These are phyloP conservation scores for Tetrapisispora phaffii DNA, from an alignment of 805 yeast genomes.

Conservation along the genomic window DNA sequence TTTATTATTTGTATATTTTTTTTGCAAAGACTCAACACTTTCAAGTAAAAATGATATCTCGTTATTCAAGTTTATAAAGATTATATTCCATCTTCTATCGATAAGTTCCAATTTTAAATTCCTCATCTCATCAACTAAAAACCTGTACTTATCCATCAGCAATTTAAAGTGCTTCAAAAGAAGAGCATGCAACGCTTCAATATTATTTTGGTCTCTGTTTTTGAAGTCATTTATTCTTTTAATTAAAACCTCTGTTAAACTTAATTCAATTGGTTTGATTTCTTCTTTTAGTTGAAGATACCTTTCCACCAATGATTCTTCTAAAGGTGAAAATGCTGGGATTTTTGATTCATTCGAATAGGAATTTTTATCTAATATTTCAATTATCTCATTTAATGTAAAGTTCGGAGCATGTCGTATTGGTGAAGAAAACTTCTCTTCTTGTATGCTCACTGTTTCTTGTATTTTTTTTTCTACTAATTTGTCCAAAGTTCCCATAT, in stretches of 20 bases:
- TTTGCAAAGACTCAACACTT: constrained; percentile 13
- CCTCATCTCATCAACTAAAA: constrained; percentile 33
- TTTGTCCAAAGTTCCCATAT: constrained; percentile 34
- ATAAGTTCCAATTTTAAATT: constrained; percentile 38
- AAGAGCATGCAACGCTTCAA: constrained; percentile 24
- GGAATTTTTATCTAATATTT: constrained; percentile 23
- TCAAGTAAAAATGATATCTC: constrained; percentile 30
- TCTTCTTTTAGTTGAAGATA: constrained; percentile 35
- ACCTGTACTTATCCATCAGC: constrained; percentile 34
- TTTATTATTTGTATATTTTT: constrained; percentile 7
- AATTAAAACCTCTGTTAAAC: constrained; percentile 44
- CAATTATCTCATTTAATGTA: constrained; percentile 28
- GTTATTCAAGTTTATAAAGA: constrained; percentile 39
- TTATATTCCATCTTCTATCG: constrained; percentile 46
- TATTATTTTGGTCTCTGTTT: constrained; percentile 21
- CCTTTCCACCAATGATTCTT: constrained; percentile 33
- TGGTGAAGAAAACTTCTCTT: constrained; percentile 33
- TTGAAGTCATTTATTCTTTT: constrained; percentile 37
- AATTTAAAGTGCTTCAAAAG: constrained; percentile 32
- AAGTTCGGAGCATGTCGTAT: constrained; percentile 32
- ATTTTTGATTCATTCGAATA: constrained; percentile 26
- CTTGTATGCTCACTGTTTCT: constrained; percentile 31
- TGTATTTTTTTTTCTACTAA: constrained; percentile 33
- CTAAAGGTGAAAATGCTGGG: constrained; percentile 34
- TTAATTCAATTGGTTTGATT: constrained; percentile 42